Percentiles rank a stretch among this genome's conserved stretches.
phyloP scores from a whole-genome alignment of 192 early-diverging fungal species.

The Mortierella hygrophila region DNA sequence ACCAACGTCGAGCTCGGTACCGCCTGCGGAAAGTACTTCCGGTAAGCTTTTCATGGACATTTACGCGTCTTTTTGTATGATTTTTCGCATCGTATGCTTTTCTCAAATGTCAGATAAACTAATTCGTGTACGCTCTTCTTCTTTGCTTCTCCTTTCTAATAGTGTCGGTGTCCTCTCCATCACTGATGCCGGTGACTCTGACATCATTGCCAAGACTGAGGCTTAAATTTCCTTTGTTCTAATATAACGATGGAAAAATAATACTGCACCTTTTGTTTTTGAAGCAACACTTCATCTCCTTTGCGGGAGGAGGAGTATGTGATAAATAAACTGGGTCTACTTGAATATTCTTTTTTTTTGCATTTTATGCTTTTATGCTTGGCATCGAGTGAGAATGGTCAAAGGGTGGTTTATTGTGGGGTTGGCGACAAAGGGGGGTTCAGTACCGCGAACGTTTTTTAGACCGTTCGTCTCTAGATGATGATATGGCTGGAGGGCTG shows the following conservation, averaged over 20 bases:
- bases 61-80: not conserved
- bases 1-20: conserved; percentile 99
- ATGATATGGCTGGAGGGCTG: conserved; percentile 23
- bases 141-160: not conserved
- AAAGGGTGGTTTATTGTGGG: conserved; percentile 12
- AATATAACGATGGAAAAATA: conserved; percentile 6
- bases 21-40: conserved; percentile 99
- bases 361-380: not conserved
- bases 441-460: conserved; percentile 45
- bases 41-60: conserved; percentile 51
- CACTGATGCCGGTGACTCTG: conserved; percentile 97
- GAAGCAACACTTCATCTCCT: not conserved
- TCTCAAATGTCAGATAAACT: not conserved
- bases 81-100: not conserved
- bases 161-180: conserved; percentile 89
- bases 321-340: conserved; percentile 39
- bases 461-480: conserved; percentile 12
- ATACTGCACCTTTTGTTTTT: not conserved
- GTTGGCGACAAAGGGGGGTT: not conserved
- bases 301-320: not conserved
- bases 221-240: conserved; percentile 35
- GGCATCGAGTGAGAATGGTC: not conserved
- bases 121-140: conserved; percentile 59
- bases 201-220: conserved; percentile 56
- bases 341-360: conserved; percentile 20